Base-by-base conservation (phyloP, 768 basidiomycete species). In the Mycena crocata region DNA sequence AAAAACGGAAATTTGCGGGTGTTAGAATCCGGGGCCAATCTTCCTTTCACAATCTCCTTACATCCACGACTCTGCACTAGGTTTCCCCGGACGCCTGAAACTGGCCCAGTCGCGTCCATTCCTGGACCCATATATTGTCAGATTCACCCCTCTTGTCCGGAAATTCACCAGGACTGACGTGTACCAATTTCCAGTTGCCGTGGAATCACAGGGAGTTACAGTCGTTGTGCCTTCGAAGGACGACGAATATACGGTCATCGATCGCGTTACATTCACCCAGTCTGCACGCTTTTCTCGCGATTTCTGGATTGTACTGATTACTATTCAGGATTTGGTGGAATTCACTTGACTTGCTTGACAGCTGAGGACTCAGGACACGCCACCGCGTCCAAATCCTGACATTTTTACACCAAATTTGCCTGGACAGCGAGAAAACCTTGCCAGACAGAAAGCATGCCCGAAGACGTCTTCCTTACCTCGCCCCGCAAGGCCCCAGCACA, bases 401-500 rank as follows among this genome's bases (percentile, higher is more conserved):
- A 37, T 35, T 54, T 54, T 45, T 21, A 8, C 14, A 21, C 44
- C 51, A 23, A 14, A 34, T 26, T 54, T 9, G 13, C 8, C 17
- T 23, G 9, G 30, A 28, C 46, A 21, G 30, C 12, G 10, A 17
- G 37, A 42, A 19, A 30, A 42, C 39, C 32, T n/a, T 2, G 12
- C 24, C 28, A 6, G 13, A 40, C 10, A 48, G 28, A 21, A 31
- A 62, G 26, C 0, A 68, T 70, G 69, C 61, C 69, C 9, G 69
- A 70, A n/a, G 69, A 70, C 62, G 61, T 63, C 31, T 70, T 70
- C 57, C 65, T 70, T 28, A 34, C 65, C 23, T 67, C 69, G 0
- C 72, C 78, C 13, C 69, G 61, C 57, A 70, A 70, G 17, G 23
- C 54, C 21, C 70, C 66, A 10, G 37, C 59, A 7, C 75, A 78